phyloP scores from a whole-genome alignment of 345 rosid genomes.

The Eucalyptus lansdowneana region DNA sequence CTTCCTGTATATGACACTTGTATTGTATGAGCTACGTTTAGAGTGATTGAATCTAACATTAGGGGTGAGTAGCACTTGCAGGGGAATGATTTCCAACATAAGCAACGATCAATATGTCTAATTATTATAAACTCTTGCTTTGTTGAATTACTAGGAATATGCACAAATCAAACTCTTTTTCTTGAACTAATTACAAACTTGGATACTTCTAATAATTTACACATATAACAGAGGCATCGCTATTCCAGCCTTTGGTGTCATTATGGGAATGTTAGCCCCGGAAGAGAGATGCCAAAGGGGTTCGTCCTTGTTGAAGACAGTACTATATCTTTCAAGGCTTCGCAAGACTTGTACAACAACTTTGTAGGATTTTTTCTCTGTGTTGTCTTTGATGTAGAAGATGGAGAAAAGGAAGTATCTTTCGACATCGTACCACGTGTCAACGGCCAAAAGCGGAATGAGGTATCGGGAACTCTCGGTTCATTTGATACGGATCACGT shows the following conservation, averaged over 20 bases:
- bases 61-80: neutral
- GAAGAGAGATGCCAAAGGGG: neutral
- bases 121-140: too few relatives aligned
- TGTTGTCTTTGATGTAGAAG: neutral
- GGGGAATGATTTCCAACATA: too few relatives aligned
- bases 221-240: too few relatives aligned
- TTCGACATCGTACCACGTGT: neutral
- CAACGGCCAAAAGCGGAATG: neutral
- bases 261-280: accelerated
- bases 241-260: accelerated
- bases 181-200: too few relatives aligned
- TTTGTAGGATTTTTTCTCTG: neutral
- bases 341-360: neutral
- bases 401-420: neutral
- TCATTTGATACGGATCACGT: neutral
- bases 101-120: neutral
- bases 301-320: neutral
- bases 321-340: neutral
- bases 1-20: neutral
- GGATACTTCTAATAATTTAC: too few relatives aligned
- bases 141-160: too few relatives aligned
- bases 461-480: neutral
- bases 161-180: too few relatives aligned
- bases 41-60: neutral
- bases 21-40: neutral